Evolutionary conservation across 2,329 filamentous ascomycete genomes (phyloP), one percentile per base, ranked within the genome.

Genomic region (Colletotrichum tropicicola): DNA sequence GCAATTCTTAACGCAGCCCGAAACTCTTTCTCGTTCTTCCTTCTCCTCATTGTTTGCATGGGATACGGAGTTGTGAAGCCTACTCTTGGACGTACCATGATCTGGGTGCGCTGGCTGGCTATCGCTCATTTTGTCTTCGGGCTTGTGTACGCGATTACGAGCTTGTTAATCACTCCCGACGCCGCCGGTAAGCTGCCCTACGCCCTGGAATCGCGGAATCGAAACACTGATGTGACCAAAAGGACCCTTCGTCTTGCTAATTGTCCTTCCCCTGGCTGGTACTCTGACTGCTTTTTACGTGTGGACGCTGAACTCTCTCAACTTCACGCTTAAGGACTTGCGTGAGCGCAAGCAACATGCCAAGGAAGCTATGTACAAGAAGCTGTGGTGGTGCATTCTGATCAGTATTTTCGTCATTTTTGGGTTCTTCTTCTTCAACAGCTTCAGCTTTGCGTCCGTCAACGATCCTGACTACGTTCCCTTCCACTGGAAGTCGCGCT

Each of bases 41-140:
- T 99, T 52, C 86, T 99, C 8, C 89, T 99, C 56, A 98, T 99
- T 70, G 96, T 99, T 30, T 99, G 96, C 78, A 99, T 99, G 96
- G 96, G 96, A 30, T 99, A 99, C 73, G 96, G 96, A 71, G 97
- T 99, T 23, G 97, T 99, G 70, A 98, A 98, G 80, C 92, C 91
- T 3, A 93, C 91, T 2, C 86, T 99, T 5, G 96, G 96, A 62
- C 92, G 91, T 73, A 94, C 94, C 12, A 99, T 99, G 96, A 89
- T 95, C 69, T 95, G 92, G 72, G 94, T 98, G 44, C 92, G 96
- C 65, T 92, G 92, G 81, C 87, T 99, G 17, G 96, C 96, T 15
- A 91, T 94, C 67, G 92, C 91, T 3, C 96, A 99, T 79, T 99
- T 99, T 74, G 83, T 97, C 55, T 99, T 99, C 72, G 96, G 95